Evolutionary conservation across 2,329 filamentous ascomycete species (phyloP).

Genomic region (Penicillium verrucosum): DNA sequence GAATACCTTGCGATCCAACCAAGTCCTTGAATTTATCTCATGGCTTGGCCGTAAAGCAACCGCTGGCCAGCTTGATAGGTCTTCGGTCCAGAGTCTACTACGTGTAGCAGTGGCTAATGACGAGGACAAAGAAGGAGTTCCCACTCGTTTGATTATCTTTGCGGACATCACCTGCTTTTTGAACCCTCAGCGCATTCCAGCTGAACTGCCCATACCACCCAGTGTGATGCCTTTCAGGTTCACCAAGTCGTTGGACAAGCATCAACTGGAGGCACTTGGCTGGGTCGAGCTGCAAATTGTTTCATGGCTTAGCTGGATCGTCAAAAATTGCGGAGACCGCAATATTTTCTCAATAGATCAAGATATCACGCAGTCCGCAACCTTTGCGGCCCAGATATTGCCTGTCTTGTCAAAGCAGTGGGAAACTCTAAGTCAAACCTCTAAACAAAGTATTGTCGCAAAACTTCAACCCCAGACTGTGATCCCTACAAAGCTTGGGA

Average conservation of each 20-base stretch:
- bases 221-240: constrained; percentile 82
- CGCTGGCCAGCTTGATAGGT: constrained; percentile 67
- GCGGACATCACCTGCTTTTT: constrained; percentile 72
- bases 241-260: constrained; percentile 64
- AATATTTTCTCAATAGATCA: constrained; percentile 58
- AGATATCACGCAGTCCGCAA: constrained; percentile 67
- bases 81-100: constrained; percentile 67
- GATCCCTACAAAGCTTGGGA: constrained; percentile 86
- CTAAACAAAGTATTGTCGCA: constrained; percentile 63
- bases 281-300: constrained; percentile 84
- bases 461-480: constrained; percentile 67
- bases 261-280: constrained; percentile 73
- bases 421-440: constrained; percentile 69
- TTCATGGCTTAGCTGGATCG: constrained; percentile 78
- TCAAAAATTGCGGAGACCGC: constrained; percentile 62
- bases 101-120: constrained; percentile 64
- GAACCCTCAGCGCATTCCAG: constrained; percentile 72
- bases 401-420: constrained; percentile 82
- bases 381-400: constrained; percentile 74
- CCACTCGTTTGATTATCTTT: constrained; percentile 72
- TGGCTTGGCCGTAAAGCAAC: constrained; percentile 76
- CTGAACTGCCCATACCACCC: constrained; percentile 75
- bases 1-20: constrained; percentile 73
- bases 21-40: constrained; percentile 76
- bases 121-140: constrained; percentile 54